phyloP scores from a whole-genome alignment of 2,329 filamentous ascomycete genomes.

The Epichloe coenophiala region DNA sequence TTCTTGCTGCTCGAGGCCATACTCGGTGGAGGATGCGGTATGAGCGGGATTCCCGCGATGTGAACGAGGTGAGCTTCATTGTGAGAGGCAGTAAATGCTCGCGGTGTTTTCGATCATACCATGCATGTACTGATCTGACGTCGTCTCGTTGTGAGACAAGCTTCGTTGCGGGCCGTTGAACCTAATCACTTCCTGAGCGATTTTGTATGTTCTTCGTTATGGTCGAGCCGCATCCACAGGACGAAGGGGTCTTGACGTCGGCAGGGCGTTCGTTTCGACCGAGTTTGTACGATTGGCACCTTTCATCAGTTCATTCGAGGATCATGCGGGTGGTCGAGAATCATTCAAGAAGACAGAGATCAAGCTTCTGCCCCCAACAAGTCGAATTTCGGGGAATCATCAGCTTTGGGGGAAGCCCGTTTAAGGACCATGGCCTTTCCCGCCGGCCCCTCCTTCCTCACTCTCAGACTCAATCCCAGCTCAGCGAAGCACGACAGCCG shows the following conservation, averaged over 20 bases:
- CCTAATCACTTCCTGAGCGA: neutral
- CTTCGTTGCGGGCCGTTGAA: neutral
- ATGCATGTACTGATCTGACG: neutral
- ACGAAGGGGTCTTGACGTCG: neutral
- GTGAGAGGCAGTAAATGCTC: neutral
- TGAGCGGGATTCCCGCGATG: conserved; percentile 7
- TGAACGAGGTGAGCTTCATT: conserved; percentile 3
- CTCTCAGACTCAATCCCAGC: neutral
- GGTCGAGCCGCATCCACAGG: neutral
- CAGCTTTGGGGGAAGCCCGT: conserved; percentile 8
- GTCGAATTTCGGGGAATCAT: neutral
- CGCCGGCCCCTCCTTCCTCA: neutral
- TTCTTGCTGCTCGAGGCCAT: conserved; percentile 38
- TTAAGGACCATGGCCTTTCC: conserved; percentile 3
- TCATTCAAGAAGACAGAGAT: neutral
- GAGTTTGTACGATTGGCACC: neutral
- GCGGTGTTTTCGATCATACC: neutral
- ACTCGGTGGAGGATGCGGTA: conserved; percentile 46
- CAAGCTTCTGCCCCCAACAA: neutral
- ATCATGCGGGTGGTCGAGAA: neutral
- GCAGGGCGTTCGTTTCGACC: neutral
- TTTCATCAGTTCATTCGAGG: neutral
- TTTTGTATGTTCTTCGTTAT: neutral
- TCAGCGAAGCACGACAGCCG: conserved; percentile 3
- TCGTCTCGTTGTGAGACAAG: neutral